Base-by-base conservation (phyloP, 2,329 filamentous ascomycete genomes). In the Fusarium scirpi region DNA sequence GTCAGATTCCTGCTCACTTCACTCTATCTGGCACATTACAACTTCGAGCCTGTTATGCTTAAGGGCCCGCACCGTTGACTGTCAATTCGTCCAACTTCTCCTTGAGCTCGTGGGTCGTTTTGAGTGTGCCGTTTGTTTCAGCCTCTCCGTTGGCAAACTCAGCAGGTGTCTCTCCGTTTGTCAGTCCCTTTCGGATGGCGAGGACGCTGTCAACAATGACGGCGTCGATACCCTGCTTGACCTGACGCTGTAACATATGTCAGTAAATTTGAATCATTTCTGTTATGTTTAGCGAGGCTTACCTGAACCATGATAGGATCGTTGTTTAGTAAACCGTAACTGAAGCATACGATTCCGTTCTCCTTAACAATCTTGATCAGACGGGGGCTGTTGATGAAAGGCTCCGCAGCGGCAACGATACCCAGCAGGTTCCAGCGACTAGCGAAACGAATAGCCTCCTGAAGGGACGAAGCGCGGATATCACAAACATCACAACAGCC, bases 181-280 rank as follows among this genome's bases (percentile, higher is more conserved):
- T 96, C 66, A 99, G 86, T 1, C 94, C 95, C 80, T 97, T 94
- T 48, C 95, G 90, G 73, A 99, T 98, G 43, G 93, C 93, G 30
- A 98, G 87, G 5, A 99, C 95, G 67, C 90, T 96, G 78, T 99
- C 96, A 16, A 98, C 96, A 77, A 99, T 99, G 57, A 99, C 95
- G 2, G 96, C 96, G 78, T 99, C 96, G 67, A 99, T 98, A 49
- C 96, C 95, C 81, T 98, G 93, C 58, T 93, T 92, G 12, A 97
- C 93, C 90, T 99, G 96, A 69, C 91, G 84, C 90, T 94, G 77
- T 71, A 73, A 53, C 15, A 25, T 47, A 16, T 41, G 54, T 75
- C 54, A 74, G 66, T n/a, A 24, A 53, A 41, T 47, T 20, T 10
- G 13, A 8, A 10, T 56, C 47, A 18, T 15, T 38, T 20, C 25